These are phyloP conservation scores for Cyathus striatus DNA, from an alignment of 768 basidiomycete genomes.

Conservation along the genomic window DNA sequence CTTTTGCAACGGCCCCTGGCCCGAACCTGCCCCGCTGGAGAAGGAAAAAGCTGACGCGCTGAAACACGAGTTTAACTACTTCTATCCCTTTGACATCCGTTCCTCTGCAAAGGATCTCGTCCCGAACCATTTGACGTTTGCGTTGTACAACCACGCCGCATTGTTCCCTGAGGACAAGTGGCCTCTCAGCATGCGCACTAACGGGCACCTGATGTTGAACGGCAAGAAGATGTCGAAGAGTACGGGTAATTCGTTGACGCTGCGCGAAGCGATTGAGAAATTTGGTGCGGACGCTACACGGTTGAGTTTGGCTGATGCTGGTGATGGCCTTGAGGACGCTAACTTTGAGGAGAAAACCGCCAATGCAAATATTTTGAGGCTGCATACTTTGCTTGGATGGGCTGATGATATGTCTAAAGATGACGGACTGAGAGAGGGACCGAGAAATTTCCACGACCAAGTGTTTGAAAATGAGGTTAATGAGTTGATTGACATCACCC, in stretches of 20 bases:
- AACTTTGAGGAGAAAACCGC: constrained; percentile 99
- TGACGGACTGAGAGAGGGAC: constrained; percentile 66
- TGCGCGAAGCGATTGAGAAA: constrained; percentile 85
- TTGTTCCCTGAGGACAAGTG: constrained; percentile 88
- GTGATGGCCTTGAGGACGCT: constrained; percentile 96
- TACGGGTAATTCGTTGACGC: constrained; percentile 91
- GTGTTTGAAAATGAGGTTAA: constrained; percentile 92
- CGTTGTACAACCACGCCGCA: constrained; percentile 92
- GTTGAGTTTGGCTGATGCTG: constrained; percentile 90
- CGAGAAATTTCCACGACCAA: constrained; percentile 76
- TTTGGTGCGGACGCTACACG: constrained; percentile 96
- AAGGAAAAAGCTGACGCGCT: constrained; percentile 78
- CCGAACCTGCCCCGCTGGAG: constrained; percentile 56
- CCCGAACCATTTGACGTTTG: constrained; percentile 92
- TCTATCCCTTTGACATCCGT: constrained; percentile 97
- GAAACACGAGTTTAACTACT: constrained; percentile 91
- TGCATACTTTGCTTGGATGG: constrained; percentile 90
- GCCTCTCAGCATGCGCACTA: constrained; percentile 90
- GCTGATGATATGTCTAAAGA: constrained; percentile 89
- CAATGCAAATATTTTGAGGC: constrained; percentile 90
- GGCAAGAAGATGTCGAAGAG: constrained; percentile 99
- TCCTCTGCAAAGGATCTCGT: constrained; percentile 98
- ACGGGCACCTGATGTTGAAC: constrained; percentile 95
- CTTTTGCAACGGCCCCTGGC: constrained; percentile 74
- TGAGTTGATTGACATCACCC: constrained; percentile 76